Evolutionary conservation across 176 grass and related monocot genomes (phyloP), one percentile per base, ranked within the genome.

Genomic region (Ensete ventricosum): DNA sequence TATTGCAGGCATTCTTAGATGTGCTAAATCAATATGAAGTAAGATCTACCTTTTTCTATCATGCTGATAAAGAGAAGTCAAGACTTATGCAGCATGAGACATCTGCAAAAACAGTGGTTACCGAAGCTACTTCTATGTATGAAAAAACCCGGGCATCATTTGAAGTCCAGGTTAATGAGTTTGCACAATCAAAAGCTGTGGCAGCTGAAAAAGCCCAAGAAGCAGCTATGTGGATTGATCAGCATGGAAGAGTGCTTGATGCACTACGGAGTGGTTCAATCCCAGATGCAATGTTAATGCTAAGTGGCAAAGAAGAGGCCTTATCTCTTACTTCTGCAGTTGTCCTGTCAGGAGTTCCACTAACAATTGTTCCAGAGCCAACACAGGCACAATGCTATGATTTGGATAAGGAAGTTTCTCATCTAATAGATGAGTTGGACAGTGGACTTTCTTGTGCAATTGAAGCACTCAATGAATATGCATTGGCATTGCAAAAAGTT

Each of bases 331-430:
- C 77, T 81, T 93, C 87, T 64, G 78, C 93, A 74, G 93, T 93
- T 69, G 71, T 83, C 77, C 72, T 80, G 49, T 97, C 93, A 79
- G 90, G 85, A 72, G 90, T 97, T 53, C 93, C 93, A 71, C 87
- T 97, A 82, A 88, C 93, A 79, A 83, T 97, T 72, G 87, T 97
- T 67, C 93, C 93, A 79, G 93, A 97, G 75, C 93, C 93, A 71
- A 90, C 90, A 62, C 89, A 83, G 79, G 85, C 84, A 24, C 90
- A 88, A 5, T 97, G 93, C 78, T 84, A 79, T 87, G 93, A 97
- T 77, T 80, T 97, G 81, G 93, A 97, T 68, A 92, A 77, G 77
- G 93, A 97, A 81, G 78, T 97, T 81, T 88, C 85, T 79, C 84
- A 86, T 76, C 48, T 93, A 76, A 85, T 90, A n/a, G 66, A 82